Percentiles rank a stretch among this genome's conserved stretches.
Conservation (phyloP, 176 grass and related monocot species). For the Cenchrus purpureus region DNA sequence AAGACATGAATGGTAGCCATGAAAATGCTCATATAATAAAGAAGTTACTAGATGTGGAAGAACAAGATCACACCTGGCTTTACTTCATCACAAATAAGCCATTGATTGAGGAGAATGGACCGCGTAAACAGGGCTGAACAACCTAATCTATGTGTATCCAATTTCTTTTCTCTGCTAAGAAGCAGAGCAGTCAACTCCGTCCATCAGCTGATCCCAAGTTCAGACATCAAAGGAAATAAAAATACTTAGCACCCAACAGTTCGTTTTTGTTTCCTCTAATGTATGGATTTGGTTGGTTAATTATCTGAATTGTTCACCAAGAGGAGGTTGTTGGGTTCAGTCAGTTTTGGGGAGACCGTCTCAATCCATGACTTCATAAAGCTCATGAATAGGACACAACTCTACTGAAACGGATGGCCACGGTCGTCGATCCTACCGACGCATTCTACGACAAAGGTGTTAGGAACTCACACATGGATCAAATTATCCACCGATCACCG, state of each 20-base stretch:
- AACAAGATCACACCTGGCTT: too few species aligned
- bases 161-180: not conserved
- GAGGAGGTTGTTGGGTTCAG: not conserved
- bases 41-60: not conserved
- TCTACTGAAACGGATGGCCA: not conserved
- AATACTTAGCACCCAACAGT: not conserved
- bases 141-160: not conserved
- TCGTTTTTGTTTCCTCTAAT: not conserved
- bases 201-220: not conserved
- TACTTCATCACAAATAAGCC: not conserved
- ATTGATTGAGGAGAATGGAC: not conserved
- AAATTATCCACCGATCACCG: too few species aligned
- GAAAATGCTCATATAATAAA: not conserved
- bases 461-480: slow-evolving; percentile 11
- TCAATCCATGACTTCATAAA: not conserved
- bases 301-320: not conserved
- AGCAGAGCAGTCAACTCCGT: not conserved
- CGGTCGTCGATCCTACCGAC: not conserved
- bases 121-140: not conserved
- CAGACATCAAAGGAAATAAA: not conserved
- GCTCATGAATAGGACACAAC: not conserved
- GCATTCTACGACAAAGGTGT: not conserved
- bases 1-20: not conserved
- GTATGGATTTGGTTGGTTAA: not conserved
- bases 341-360: not conserved